Base-by-base conservation (phyloP, 2,329 filamentous ascomycete genomes). In the Alternaria gansuensis region DNA sequence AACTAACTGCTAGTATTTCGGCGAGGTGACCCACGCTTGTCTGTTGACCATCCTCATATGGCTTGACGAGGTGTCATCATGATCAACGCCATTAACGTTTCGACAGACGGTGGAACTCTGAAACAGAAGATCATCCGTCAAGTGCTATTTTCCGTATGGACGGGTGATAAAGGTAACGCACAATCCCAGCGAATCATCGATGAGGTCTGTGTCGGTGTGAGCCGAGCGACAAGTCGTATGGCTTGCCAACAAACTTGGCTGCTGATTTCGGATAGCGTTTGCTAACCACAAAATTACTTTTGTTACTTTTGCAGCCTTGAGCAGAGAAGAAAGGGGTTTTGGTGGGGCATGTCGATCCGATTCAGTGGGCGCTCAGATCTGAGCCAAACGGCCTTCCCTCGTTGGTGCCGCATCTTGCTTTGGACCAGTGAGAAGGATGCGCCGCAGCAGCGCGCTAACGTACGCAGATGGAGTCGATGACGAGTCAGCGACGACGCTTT, bases 311-410 rank as follows among this genome's bases (percentile, higher is more conserved):
- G 51, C 54, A 54, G 52, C 60, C 46, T 60, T 54, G 53, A 36
- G 51, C 45, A 41, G 34, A 48, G 24, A 34, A 49, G 57, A 61
- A 66, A 68, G 69, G 66, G 67, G 68, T 63, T 66, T 68, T 64
- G 65, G 66, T 73, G 72, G 71, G 70, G 69, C 70, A 51, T 40
- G 65, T 36, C 59, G 70, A 73, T 74, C 67, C 68, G 72, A 75
- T 76, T 75, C 67, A 70, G 63, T 56, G 67, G 61, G 61, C 61
- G 60, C 62, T 71, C 63, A 73, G 72, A 75, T 75, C 73, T 72
- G 36, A 63, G 52, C 60, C 54, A 64, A 75, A 76, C 72, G 72
- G 70, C 71, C 66, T 63, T 65, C 62, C 60, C 63, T 63, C 52
- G 57, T 58, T 69, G 63, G 62, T 69, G 71, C 71, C 69, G 69